phyloP scores from a whole-genome alignment of 2,329 filamentous ascomycete genomes.

The Venturia oleaginea region DNA sequence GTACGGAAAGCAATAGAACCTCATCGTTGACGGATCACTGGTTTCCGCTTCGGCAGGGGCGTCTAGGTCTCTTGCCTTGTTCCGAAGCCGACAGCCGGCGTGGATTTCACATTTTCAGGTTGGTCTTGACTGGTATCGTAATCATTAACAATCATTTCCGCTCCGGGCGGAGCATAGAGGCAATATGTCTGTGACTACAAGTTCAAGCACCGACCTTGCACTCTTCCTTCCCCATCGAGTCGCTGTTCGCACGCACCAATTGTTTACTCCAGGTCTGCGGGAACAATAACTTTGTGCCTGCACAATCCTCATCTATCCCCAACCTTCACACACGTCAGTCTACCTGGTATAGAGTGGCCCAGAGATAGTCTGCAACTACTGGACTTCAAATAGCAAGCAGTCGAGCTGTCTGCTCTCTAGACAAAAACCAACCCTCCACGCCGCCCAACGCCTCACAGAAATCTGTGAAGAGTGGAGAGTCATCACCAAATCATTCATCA shows the following conservation, averaged over 20 bases:
- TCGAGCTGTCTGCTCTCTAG: neutral
- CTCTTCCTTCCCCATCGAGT: neutral
- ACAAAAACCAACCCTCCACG: neutral
- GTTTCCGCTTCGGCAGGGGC: neutral
- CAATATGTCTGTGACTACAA: constrained; percentile 10
- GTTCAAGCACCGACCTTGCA: neutral
- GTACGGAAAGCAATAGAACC: neutral
- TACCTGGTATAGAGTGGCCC: neutral
- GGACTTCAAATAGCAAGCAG: neutral
- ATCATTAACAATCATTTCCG: neutral
- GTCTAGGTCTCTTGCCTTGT: neutral
- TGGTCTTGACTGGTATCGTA: neutral
- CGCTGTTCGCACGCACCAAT: neutral
- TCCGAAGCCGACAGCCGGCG: neutral
- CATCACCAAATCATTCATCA: constrained; percentile 32
- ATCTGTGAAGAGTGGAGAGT: constrained; percentile 6
- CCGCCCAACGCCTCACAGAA: constrained; percentile 4
- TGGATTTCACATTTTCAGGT: neutral
- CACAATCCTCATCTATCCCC: neutral
- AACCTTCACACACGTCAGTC: neutral
- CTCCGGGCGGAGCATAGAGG: neutral
- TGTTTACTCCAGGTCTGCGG: neutral
- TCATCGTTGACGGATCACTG: neutral
- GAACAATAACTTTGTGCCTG: neutral
- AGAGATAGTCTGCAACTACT: neutral